Evolutionary conservation across 2,329 filamentous ascomycete species (phyloP), one percentile per base, ranked within the genome.

Genomic region (Leptographium radiaticola): DNA sequence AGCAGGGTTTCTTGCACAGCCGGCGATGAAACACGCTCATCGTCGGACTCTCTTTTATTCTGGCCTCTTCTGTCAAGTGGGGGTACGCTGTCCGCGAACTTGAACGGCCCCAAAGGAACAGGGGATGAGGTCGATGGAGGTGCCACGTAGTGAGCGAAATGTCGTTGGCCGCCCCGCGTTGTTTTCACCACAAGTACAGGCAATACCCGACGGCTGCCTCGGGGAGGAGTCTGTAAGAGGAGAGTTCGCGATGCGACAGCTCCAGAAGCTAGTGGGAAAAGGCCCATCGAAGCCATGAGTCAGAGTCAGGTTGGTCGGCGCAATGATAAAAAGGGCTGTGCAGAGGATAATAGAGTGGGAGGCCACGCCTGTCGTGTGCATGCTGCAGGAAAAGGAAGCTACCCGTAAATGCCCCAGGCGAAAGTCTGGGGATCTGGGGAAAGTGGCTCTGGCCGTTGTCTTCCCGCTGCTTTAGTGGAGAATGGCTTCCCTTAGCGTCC

Each of bases 151-250:
- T 44, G 42, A 20, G 42, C 42, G 11, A 44, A 44, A 10, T 13
- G 8, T 15, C 42, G 42, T 13, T 44, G 42, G 42, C 18, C 20
- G 13, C 18, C 42, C 42, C 11, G 42, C 20, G 18, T 12, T 3
- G 11, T 12, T 25, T 44, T 25, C 12, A 9, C 10, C 18, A 44
- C 18, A 10, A 6, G 42, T 44, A 13, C 42, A 25, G 42, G 25
- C 42, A 30, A 44, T 7, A 4, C 18, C 16, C 20, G 42, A 18
- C 42, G 42, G 1, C 59, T 63, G 54, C 65, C 60, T 53, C 55
- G 61, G 7, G 63, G 60, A 7, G 61, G 53, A 9, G 36, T 55
- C 48, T 54, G 58, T 51, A 59, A 57, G n/a, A 65, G 54, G 39
- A 58, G 42, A 43, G 25, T 11, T 25, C 59, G 61, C 56, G 58